Evolutionary conservation across 768 basidiomycete genomes (phyloP), one percentile per base, ranked within the genome.

Genomic region (Hygrocybe coccinea): DNA sequence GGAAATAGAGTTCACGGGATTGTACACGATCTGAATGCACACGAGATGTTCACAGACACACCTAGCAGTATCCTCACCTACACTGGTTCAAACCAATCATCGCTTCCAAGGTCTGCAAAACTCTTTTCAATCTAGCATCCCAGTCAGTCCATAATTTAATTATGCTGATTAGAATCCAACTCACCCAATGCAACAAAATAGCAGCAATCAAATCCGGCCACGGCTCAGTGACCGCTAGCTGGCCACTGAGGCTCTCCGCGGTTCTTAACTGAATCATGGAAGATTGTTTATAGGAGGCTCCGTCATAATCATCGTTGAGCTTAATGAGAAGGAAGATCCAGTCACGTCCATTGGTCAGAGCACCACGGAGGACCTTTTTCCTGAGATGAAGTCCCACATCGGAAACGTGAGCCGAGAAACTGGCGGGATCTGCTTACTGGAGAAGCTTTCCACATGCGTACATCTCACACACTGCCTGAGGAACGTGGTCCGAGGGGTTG

Each of bases 181-280:
- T 53, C 55, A 66, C 63, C 63, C 62, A 64, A 56, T 63, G 39
- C 14, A 64, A 46, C 52, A 66, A 55, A 57, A 66, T 63, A 38
- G 58, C 60, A 41, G 63, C 61, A 52, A 61, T 59, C 52, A 64
- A 37, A 55, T 63, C 62, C 50, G 65, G 60, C 59, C 39, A 57
- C 54, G 63, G 60, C 49, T 29, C 12, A 38, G 36, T 21, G 15
- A 58, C 50, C 34, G 21, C 51, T 43, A 14, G 37, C n/a, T 21
- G 43, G 52, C 56, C 60, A 39, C 48, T 36, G 15, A 51, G 50
- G 14, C 12, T 50, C 45, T 48, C 39, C 39, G 43, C 19, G 48
- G 34, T 50, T 29, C 14, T 50, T 33, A 54, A 57, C 43, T 39
- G 48, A 22, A 61, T 37, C 6, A 56, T 39, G 41, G 46, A 11